These are phyloP conservation scores for Diplocarpon rosae DNA, from an alignment of 2,329 filamentous ascomycete genomes.

Conservation along the genomic window DNA sequence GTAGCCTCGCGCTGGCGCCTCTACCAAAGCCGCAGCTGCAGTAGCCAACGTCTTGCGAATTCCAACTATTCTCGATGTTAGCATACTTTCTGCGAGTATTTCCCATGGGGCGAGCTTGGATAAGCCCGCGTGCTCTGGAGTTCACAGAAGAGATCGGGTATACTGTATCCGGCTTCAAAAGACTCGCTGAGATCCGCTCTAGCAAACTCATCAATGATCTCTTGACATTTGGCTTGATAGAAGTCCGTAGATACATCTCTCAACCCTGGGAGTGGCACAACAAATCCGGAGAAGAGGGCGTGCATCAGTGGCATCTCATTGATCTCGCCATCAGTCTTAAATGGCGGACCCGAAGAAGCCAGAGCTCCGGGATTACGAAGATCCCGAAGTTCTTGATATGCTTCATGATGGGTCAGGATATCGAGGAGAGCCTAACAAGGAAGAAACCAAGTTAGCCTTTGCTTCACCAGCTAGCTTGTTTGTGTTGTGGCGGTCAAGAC, in stretches of 20 bases:
- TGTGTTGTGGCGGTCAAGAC: no score
- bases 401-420: conserved; percentile 27
- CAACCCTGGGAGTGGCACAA: conserved; percentile 55
- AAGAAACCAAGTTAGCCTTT: no score
- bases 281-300: conserved; percentile 51
- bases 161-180: conserved; percentile 60
- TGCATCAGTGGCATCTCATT: conserved; percentile 48
- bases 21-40: conserved; percentile 25
- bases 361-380: conserved; percentile 59
- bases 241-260: conserved; percentile 51
- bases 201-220: conserved; percentile 49
- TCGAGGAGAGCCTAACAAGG: conserved; percentile 17
- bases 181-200: conserved; percentile 66
- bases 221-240: conserved; percentile 51
- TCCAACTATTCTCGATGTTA: conserved; percentile 35
- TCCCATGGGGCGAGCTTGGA: no score
- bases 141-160: no score
- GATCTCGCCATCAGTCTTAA: conserved; percentile 28
- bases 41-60: conserved; percentile 66
- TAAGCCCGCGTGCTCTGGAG: no score
- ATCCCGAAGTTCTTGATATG: conserved; percentile 57
- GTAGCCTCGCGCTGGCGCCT: conserved; percentile 8
- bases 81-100: no score
- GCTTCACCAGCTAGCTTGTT: no score
- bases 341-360: conserved; percentile 59